Evolutionary conservation across 2,329 filamentous ascomycete genomes (phyloP).

Genomic region (Chaetomiaceae sp.): DNA sequence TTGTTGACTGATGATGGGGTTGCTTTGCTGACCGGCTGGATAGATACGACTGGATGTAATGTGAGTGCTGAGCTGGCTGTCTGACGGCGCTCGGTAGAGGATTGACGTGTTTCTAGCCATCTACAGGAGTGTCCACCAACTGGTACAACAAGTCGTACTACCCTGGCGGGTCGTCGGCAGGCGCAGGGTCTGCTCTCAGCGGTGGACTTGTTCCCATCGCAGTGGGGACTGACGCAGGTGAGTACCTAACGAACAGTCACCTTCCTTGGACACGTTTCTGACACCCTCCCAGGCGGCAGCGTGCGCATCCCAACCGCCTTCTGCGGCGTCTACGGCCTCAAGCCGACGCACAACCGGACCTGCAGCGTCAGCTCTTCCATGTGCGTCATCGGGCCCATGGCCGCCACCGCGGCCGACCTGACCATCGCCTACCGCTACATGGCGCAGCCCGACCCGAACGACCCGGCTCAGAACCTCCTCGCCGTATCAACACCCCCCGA

Average conservation of each 20-base stretch:
- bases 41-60: constrained; percentile 80
- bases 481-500: constrained; percentile 48
- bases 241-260: background rate
- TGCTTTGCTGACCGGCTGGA: constrained; percentile 16
- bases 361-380: constrained; percentile 51
- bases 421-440: constrained; percentile 79
- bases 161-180: constrained; percentile 75
- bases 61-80: constrained; percentile 31
- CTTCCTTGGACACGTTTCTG: background rate
- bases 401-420: constrained; percentile 70
- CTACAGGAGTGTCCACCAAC: constrained; percentile 70
- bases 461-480: constrained; percentile 60
- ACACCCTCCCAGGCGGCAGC: constrained; percentile 50
- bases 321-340: constrained; percentile 78
- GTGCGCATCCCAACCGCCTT: constrained; percentile 70
- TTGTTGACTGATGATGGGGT: background rate
- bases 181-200: constrained; percentile 65
- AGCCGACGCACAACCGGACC: constrained; percentile 69
- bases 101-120: constrained; percentile 38
- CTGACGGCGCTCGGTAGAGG: background rate
- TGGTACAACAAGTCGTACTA: constrained; percentile 75
- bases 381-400: constrained; percentile 69
- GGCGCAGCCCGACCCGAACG: constrained; percentile 63
- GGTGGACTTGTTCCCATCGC: constrained; percentile 71
- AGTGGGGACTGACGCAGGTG: constrained; percentile 66